Evolutionary conservation across 2,329 filamentous ascomycete species (phyloP).

Genomic region (Fusarium nodosum): DNA sequence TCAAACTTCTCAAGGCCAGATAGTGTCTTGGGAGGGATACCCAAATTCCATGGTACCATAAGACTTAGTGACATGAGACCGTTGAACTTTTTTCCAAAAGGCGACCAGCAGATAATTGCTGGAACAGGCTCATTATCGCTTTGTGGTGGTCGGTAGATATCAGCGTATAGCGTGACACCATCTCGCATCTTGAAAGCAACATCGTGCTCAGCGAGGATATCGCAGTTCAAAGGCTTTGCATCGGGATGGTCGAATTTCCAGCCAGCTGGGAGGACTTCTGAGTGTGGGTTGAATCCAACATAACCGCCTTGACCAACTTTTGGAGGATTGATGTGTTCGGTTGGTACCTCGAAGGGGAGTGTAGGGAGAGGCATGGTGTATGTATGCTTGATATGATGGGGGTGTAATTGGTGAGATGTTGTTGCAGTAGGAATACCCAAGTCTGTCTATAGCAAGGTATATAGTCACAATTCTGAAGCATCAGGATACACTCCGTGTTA

Average conservation of each 20-base stretch:
- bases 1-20: conserved; percentile 26
- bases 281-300: conserved; percentile 4
- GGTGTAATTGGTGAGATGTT: not conserved
- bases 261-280: conserved; percentile 6
- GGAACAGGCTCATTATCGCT: conserved; percentile 18
- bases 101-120: conserved; percentile 19
- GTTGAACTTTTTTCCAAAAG: conserved; percentile 28
- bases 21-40: not conserved
- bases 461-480: not conserved
- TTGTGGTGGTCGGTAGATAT: conserved; percentile 8
- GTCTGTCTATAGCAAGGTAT: not conserved
- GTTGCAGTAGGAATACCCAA: fast-evolving
- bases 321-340: conserved; percentile 9
- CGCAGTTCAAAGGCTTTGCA: not conserved
- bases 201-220: conserved; percentile 21
- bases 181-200: conserved; percentile 18
- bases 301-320: conserved; percentile 21
- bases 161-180: conserved; percentile 8
- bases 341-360: conserved; percentile 13
- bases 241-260: conserved; percentile 14
- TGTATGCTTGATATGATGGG: not conserved
- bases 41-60: conserved; percentile 18
- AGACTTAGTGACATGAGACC: conserved; percentile 3
- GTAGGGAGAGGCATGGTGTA: conserved; percentile 14
- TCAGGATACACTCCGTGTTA: fast-evolving